Base-by-base conservation (phyloP, 768 basidiomycete species). In the Boletus sensibilis region DNA sequence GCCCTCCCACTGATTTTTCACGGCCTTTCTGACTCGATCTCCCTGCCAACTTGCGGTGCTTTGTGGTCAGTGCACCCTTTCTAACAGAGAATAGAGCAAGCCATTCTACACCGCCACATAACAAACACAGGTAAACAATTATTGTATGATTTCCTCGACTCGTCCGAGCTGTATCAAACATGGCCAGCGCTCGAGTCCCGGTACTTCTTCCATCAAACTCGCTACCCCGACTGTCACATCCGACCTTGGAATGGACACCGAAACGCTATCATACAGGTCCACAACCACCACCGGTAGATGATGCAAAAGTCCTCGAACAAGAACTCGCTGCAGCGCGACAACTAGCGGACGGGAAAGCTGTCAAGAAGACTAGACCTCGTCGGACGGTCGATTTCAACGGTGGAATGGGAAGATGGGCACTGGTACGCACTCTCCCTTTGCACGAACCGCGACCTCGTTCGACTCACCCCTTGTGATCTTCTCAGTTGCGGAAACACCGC, bases 301-400 rank as follows among this genome's bases (percentile, higher is more conserved):
- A 92, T 57, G 79, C 82, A 6, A 86, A 86, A 68, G 69, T 87
- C 44, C 79, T 87, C 44, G 90, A 95, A 63, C 84, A 87, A 57
- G 92, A 95, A 65, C 76, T 91, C 58, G 91, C 90, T 2, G 85
- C 80, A 62, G 85, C 82, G 29, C 76, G 86, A 46, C 86, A 85
- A 66, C 75, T 83, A 64, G 76, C 90, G 59, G 92, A 93, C 64
- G 91, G 92, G 4, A 91, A 90, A 70, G 76, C 85, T 18, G 81
- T 89, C 59, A 96, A 93, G 80, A 95, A 94, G 78, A 94, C 91
- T 45, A 82, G 94, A 58, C 94, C 97, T 21, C 77, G 95, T 52
- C 77, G 94, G 75, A 98, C 97, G 20, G 95, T 98, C 13, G 97
- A 98, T 73, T 98, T 94, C 64, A 88, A 89, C 62, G 94, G 94